Base-by-base conservation (phyloP, 2,329 filamentous ascomycete genomes). In the Paramyrothecium sp. region DNA sequence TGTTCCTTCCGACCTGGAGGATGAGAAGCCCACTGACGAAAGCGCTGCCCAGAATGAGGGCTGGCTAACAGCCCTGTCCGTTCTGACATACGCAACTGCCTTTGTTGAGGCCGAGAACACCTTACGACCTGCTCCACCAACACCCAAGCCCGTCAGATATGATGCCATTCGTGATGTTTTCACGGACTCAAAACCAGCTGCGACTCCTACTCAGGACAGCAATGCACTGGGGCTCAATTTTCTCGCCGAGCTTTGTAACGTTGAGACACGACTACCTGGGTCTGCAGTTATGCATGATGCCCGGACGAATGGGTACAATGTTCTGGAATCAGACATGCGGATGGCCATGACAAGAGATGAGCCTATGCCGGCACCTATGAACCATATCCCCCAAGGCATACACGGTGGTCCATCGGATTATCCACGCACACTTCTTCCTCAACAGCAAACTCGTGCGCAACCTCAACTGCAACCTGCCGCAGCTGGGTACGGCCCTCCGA, bases 81-180 rank as follows among this genome's bases (percentile, higher is more conserved):
- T 70, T 20, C 59, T 73, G 51, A 65, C 65, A 7, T 71, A 69
- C 54, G 71, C 71, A 22, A 63, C 67, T 20, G 70, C 70, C 21
- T 71, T 66, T 57, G 60, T 71, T 11, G 66, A 66, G 51, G 68
- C 69, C 12, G 62, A 70, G 54, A 65, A 69, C 38, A 56, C 61
- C 8, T 65, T 61, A 16, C 68, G 67, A 53, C 60, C 60, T 3
- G 61, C 66, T 7, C 62, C 64, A 17, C 60, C 67, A 26, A 61
- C 64, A 2, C 63, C 71, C 2, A 73, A 73, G 57, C 65, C 64
- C 26, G 68, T 69, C 54, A 68, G 69, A 52, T 73, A 73, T 53
- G 71, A 73, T 59, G 71, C 71, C n/a, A 73, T 73, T 54, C 70
- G 71, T n/a, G 76, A 78, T 57, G 71, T 78, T 30, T 78, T 78